Conservation (phyloP, 768 basidiomycete species). For the Mrakia hoshinonis region DNA sequence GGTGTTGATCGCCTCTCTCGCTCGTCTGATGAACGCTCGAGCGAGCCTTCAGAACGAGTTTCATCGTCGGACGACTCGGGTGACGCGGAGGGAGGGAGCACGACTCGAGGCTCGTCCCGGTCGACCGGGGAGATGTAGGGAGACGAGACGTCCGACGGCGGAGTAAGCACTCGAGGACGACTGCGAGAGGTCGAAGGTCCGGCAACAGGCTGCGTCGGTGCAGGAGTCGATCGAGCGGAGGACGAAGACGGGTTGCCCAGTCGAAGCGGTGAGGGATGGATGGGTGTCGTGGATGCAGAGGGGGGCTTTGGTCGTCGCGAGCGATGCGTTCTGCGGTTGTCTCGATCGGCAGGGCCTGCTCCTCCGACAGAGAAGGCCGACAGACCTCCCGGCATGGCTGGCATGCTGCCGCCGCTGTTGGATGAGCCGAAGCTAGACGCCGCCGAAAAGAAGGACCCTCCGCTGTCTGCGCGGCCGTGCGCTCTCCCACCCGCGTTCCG, state of each 20-base stretch:
- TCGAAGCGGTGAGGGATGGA: slow-evolving; percentile 61
- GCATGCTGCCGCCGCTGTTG: not conserved
- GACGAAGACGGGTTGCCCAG: not conserved
- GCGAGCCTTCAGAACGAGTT: slow-evolving; percentile 31
- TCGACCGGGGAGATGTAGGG: slow-evolving; percentile 29
- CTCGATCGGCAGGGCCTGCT: slow-evolving; percentile 45
- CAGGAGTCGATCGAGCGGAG: slow-evolving; percentile 1
- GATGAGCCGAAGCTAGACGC: slow-evolving; percentile 2
- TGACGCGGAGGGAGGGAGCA: slow-evolving; percentile 7
- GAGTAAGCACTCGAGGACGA: slow-evolving; percentile 2
- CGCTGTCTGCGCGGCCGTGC: not conserved
- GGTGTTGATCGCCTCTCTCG: not conserved
- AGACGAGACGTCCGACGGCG: slow-evolving; percentile 3
- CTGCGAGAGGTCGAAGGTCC: slow-evolving; percentile 15
- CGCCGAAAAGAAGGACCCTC: slow-evolving; percentile 14
- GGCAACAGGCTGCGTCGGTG: not conserved
- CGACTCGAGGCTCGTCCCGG: slow-evolving; percentile 3
- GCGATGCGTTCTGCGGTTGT: slow-evolving; percentile 50
- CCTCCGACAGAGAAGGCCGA: not conserved
- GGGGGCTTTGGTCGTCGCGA: slow-evolving; percentile 51
- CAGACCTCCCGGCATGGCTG: not conserved
- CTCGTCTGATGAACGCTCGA: slow-evolving; percentile 32
- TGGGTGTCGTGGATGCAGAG: slow-evolving; percentile 33
- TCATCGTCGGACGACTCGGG: slow-evolving; percentile 4
- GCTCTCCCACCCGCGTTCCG: not conserved